Evolutionary conservation across 768 basidiomycete species (phyloP), one percentile per base, ranked within the genome.

Genomic region (Suillus decipiens): DNA sequence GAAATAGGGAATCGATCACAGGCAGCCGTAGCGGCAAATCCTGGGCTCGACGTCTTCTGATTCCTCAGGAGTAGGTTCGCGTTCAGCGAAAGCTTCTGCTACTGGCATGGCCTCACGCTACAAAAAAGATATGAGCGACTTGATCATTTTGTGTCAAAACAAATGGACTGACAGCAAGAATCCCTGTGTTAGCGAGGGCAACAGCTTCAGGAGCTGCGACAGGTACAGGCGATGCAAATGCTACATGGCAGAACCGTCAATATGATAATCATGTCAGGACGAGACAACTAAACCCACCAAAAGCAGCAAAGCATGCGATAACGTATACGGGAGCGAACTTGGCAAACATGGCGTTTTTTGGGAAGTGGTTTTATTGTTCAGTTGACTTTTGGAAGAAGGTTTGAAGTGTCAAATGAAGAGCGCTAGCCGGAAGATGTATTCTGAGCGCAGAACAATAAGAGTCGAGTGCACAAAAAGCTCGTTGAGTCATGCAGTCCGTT

Each of bases 391-490:
- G 22, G 47, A 47, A 43, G 43, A 51, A 39, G 61, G 22, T 12
- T 39, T 11, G 15, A 57, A 17, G 24, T n/a, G 33, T 12, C 43
- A 28, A 50, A 60, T 51, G 42, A 54, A 55, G 22, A 28, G 59
- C 57, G 60, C 31, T 59, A 37, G 59, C 48, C 47, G 33, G 63
- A 43, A 31, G 31, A 57, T 58, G 54, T 58, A 56, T 60, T 54
- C 47, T 42, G 36, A 63, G 54, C 54, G 62, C 48, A 68, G 66
- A 76, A 75, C 73, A 76, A 76, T 75, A 75, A 73, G 73, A 68
- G 61, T 41, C 64, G 65, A 62, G 9, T 63, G 68, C 65, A 67
- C 61, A 61, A 61, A 57, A 41, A 19, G 60, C 63, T 68, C 59
- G 43, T 59, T 69, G 69, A 67, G 60, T 70, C 67, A 67, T 60